These are phyloP conservation scores for Helminthosporium solani DNA, from an alignment of 2,329 filamentous ascomycete genomes.

Conservation along the genomic window DNA sequence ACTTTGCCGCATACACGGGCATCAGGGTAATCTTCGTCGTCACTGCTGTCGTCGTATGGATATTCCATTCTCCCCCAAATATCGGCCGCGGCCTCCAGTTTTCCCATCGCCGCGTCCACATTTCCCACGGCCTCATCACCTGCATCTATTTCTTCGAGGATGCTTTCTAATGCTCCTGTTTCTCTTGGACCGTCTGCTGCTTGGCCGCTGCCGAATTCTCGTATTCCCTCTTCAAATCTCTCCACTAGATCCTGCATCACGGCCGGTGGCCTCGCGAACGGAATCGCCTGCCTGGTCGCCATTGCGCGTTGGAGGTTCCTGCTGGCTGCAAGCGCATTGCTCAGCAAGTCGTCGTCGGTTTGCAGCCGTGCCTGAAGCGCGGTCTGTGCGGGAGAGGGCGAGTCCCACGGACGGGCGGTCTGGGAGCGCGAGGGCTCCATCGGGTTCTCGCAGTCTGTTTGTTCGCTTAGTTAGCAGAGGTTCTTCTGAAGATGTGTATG, in stretches of 20 bases:
- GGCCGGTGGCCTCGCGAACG: conserved; percentile 14
- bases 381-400: not conserved
- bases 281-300: conserved; percentile 10
- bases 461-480: too few relatives aligned
- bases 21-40: too few relatives aligned
- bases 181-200: not conserved
- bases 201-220: conserved; percentile 6
- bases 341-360: not conserved
- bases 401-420: not conserved
- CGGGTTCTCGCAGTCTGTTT: too few relatives aligned
- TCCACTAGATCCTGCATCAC: conserved; percentile 10
- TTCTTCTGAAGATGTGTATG: too few relatives aligned
- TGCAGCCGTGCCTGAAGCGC: not conserved
- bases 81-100: not conserved
- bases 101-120: not conserved
- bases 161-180: not conserved
- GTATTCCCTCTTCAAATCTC: conserved; percentile 7
- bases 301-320: conserved; percentile 14
- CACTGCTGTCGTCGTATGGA: too few relatives aligned
- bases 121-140: not conserved
- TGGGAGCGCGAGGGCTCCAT: not conserved
- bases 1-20: too few relatives aligned
- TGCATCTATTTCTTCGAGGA: not conserved
- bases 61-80: too few relatives aligned
- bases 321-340: not conserved